Evolutionary conservation across 2,329 filamentous ascomycete genomes (phyloP).

Genomic region (Pseudopyricularia cyperi): DNA sequence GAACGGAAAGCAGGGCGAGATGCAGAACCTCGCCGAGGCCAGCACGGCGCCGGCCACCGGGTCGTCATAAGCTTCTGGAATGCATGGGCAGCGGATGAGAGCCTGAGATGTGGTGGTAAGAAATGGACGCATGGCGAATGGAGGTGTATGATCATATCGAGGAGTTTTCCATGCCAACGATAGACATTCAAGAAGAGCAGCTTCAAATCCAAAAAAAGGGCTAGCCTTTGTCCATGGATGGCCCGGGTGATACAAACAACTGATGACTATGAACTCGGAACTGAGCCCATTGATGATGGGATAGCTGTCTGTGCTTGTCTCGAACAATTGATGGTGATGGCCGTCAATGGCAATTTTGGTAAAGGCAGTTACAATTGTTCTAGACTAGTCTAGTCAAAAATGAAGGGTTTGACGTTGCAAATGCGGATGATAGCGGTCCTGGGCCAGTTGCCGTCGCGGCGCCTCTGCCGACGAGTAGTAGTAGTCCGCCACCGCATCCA

Average conservation of each 20-base stretch:
- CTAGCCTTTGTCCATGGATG: neutral
- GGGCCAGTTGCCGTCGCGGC: no score
- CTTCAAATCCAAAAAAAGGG: no score
- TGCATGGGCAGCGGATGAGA: neutral
- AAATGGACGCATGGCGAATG: neutral
- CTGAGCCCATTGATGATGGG: neutral
- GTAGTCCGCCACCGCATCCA: no score
- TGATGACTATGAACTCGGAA: neutral
- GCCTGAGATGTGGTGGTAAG: neutral
- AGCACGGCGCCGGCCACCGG: slow-evolving; percentile 28
- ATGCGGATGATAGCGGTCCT: no score
- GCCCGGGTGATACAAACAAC: neutral
- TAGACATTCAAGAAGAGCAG: neutral
- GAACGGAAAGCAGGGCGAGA: slow-evolving; percentile 93
- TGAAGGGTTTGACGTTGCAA: no score
- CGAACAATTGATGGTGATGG: no score
- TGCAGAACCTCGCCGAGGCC: slow-evolving; percentile 54
- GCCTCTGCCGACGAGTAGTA: no score
- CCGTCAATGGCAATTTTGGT: no score
- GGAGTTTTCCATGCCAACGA: neutral
- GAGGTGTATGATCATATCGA: neutral
- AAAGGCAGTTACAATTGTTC: no score
- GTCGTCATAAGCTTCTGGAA: slow-evolving; percentile 8
- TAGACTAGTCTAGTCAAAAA: no score
- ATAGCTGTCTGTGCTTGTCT: neutral